These are phyloP conservation scores for Zanthoxylum bungeanum DNA, from an alignment of 345 rosid species.

Conservation along the genomic window DNA sequence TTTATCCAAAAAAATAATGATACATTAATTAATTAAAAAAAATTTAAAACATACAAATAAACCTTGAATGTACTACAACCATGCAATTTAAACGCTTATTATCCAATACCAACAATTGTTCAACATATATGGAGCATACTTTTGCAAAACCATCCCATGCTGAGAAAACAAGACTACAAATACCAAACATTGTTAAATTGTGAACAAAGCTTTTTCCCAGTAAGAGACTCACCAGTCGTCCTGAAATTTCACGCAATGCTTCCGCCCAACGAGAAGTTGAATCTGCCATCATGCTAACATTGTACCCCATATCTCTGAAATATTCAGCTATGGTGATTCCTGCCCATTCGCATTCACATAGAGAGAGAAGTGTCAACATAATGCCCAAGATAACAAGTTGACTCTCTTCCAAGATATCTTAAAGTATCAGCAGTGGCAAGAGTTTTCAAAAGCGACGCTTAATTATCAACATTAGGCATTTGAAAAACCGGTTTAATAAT, in stretches of 20 bases:
- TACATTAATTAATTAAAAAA: neutral
- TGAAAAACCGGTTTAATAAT: neutral
- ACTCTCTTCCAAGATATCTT: neutral
- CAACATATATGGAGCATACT: neutral
- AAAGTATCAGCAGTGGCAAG: neutral
- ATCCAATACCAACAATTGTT: neutral
- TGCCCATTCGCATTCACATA: conserved; percentile 26
- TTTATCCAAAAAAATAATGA: too few species aligned
- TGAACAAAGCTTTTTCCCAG: neutral
- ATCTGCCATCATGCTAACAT: conserved; percentile 99
- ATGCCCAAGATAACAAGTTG: neutral
- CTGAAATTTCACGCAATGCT: conserved; percentile 99
- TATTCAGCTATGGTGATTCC: conserved; percentile 99
- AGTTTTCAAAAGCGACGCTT: neutral
- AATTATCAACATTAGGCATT: neutral
- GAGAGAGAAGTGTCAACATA: neutral
- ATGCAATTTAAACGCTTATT: neutral
- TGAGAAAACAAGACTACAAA: neutral
- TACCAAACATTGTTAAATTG: neutral
- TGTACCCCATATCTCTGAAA: conserved; percentile 97
- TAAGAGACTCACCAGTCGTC: conserved; percentile 71
- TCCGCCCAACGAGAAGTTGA: conserved; percentile 99
- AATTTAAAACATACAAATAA: neutral
- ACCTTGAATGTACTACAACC: neutral
- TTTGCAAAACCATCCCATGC: neutral